Base-by-base conservation (phyloP, 176 grass and related monocot genomes). In the Lolium perenne region DNA sequence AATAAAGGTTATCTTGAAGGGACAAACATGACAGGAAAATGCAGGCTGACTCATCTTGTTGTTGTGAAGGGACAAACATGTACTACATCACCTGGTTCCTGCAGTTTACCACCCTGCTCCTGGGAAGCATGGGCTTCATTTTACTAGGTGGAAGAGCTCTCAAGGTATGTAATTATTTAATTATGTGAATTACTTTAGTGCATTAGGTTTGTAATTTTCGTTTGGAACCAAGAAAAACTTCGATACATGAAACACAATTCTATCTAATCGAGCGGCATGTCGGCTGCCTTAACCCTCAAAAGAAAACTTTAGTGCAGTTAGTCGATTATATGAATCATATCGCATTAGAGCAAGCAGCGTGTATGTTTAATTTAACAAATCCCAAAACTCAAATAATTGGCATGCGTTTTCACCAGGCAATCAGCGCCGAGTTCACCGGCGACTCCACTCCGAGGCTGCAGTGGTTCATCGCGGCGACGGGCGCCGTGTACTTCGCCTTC, bases 81-180 rank as follows among this genome's bases (percentile, higher is more conserved):
- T 97, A 94, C 79, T 94, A 94, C 74, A 8, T 91, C 85, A 92
- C 95, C 61, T 97, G 84, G 81, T 94, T 91, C 82, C 83, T 97
- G 74, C 95, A 97, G 81, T 94, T 97, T 82, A 76, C 74, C 40
- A 94, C 83, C 60, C 88, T 97, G 11, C 51, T 97, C n/a, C 90
- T 97, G 8, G 87, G 86, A 0, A 94, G 89, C 71, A 92, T 97
- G 88, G 95, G 95, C 60, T 97, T 97, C 82, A 92, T 97, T 74
- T 61, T 97, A 53, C 82, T 97, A 7, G 92, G 95, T 5, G 95
- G 90, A 26, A 97, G 90, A 69, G 92, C 95, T 49, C 86, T 94
- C 16, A 94, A 97, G 95, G 92, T 94, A 91, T 50, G 26, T 51
- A 65, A 35, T 3, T 35, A 35, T 35, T 35, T n/a, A n/a, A n/a